Base-by-base conservation (phyloP, 176 grass and related monocot species). In the Avena insularis region DNA sequence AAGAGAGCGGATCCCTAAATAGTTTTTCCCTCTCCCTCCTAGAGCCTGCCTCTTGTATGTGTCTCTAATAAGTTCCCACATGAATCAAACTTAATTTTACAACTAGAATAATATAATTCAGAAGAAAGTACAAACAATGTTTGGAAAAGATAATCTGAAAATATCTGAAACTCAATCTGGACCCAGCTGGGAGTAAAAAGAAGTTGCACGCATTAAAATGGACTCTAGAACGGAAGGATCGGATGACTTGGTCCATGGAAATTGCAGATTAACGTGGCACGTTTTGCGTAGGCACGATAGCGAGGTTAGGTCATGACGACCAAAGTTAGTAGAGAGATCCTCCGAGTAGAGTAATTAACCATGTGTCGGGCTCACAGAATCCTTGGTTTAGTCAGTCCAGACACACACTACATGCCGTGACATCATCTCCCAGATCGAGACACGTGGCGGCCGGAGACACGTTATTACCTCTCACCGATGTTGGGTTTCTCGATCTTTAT, bases 281-380 rank as follows among this genome's bases (percentile, higher is more conserved):
- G 7, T 51, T 50, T 4, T 75, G 46, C 46, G 72, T 51, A 75
- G 21, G 21, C 72, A 75, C 49, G 72, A 51, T 75, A 51, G 46
- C 46, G 12, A 75, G 45, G 72, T 75, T 29, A 29, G 72, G 21
- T 19, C 72, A 9, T 8, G 21, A 51, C 72, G 21, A 51, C 72
- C 72, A 50, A 25, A 75, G 13, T 25, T 21, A 46, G 36, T 21
- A 46, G 36, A 2, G 19, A 19, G 19, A 73, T 75, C 72, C 21
- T 51, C 47, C 2, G 47, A 25, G 47, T 50, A 51, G 46, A 23
- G 47, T 50, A 51, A 75, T 15, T 16, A 48, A 75, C 2, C 47
- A 75, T 75, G 21, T 51, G 46, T 51, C 72, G 47, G 21, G 46
- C 46, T 75, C 72, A 51, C 46, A 75, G 6, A 23, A 51, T 75